These are phyloP conservation scores for Trichosanthes truncata DNA, from an alignment of 306 rosid species.

Conservation along the genomic window DNA sequence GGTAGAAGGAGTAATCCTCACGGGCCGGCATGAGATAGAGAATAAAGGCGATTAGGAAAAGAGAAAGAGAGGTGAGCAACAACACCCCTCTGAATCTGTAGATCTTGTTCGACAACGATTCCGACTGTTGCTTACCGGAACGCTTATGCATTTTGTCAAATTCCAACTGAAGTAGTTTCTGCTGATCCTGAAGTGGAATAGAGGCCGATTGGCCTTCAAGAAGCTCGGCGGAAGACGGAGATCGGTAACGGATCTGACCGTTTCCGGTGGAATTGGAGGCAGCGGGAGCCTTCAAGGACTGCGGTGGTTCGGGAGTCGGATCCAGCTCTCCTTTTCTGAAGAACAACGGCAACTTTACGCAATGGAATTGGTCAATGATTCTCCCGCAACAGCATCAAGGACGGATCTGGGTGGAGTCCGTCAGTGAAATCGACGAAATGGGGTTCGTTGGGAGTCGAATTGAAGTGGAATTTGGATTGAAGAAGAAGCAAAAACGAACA, in stretches of 20 bases:
- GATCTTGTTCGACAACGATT: slow-evolving; percentile 70
- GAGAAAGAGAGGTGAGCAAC: slow-evolving; percentile 56
- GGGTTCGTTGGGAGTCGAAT: background rate
- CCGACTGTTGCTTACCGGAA: slow-evolving; percentile 27
- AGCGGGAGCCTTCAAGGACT: slow-evolving; percentile 61
- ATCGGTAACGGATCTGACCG: slow-evolving; percentile 98
- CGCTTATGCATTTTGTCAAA: slow-evolving; percentile 82
- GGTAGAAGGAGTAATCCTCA: slow-evolving; percentile 31
- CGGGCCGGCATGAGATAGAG: slow-evolving; percentile 57
- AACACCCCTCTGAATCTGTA: slow-evolving; percentile 57
- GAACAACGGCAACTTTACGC: background rate
- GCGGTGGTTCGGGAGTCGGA: slow-evolving; percentile 60
- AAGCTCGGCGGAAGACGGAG: slow-evolving; percentile 88
- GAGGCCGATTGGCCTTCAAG: slow-evolving; percentile 50
- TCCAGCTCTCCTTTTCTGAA: slow-evolving; percentile 51
- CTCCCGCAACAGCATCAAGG: background rate
- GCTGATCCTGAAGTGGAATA: slow-evolving; percentile 55
- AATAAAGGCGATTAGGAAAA: slow-evolving; percentile 52
- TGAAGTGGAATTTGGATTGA: background rate
- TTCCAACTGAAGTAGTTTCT: slow-evolving; percentile 26
- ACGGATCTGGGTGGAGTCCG: background rate
- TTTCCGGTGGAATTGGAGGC: slow-evolving; percentile 37
- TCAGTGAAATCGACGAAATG: background rate
- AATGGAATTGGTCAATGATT: background rate
- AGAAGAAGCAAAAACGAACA: background rate